Evolutionary conservation across 192 early-diverging fungal species (phyloP).

Genomic region (Backusella morwellensis): DNA sequence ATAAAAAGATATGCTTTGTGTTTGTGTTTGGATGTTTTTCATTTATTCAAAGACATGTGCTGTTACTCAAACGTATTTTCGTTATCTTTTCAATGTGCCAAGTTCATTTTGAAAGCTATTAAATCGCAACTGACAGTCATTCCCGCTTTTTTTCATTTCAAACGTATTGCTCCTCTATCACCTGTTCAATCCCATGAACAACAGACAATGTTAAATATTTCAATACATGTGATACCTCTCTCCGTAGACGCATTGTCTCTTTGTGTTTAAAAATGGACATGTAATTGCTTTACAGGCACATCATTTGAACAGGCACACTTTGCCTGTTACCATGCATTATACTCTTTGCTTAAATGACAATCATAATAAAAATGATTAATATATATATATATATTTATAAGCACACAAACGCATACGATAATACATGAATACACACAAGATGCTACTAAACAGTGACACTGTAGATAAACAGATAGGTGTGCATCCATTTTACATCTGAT

Average conservation of each 20-base stretch:
- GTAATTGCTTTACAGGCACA: not conserved
- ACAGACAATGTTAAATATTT: not conserved
- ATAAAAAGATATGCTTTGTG: not conserved
- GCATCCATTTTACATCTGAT: not conserved
- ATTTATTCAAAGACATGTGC: not conserved
- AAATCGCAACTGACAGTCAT: not conserved
- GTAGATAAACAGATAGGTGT: not conserved
- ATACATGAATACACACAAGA: too few relatives aligned
- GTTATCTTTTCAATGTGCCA: slow-evolving; percentile 2
- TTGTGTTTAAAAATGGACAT: not conserved
- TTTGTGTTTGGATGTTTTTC: not conserved
- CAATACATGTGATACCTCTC: not conserved
- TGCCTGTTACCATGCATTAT: not conserved
- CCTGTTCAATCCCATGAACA: slow-evolving; percentile 1
- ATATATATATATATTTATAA: not conserved
- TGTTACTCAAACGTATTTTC: not conserved
- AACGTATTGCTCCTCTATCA: not conserved
- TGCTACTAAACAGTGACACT: not conserved
- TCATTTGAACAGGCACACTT: not conserved
- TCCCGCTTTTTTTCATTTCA: not conserved
- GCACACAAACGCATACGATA: not conserved
- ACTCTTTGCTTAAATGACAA: too few relatives aligned
- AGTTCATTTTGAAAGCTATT: not conserved
- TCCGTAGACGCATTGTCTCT: not conserved
- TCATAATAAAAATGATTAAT: too few relatives aligned